Percentiles rank a stretch among this genome's conserved stretches.
These are phyloP conservation scores for Cercophora scortea DNA, from an alignment of 495 filamentous ascomycete species.

Conservation along the genomic window DNA sequence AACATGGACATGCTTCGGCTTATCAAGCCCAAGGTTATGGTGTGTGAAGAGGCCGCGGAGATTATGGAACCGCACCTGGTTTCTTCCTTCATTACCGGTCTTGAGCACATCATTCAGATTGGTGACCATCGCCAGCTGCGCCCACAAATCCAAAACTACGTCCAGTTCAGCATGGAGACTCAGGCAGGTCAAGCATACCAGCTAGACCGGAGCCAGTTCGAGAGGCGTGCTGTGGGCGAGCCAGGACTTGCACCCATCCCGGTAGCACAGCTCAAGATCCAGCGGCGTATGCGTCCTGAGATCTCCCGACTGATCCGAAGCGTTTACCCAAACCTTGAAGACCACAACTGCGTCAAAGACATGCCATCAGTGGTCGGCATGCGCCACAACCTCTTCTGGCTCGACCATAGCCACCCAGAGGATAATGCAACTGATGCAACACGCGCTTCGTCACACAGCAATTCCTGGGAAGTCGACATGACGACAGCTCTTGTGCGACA, in stretches of 20 bases:
- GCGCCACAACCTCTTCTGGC: conserved; percentile 59
- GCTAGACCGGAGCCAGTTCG: conserved; percentile 49
- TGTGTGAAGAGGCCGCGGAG: conserved; percentile 75
- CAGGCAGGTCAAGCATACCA: conserved; percentile 45
- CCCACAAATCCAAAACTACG: conserved; percentile 36
- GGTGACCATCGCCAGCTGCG: conserved; percentile 71
- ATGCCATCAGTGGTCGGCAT: conserved; percentile 61
- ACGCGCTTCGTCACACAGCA: conserved; percentile 52
- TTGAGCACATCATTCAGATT: conserved; percentile 70
- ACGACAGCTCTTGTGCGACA: conserved; percentile 58
- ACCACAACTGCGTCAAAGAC: background rate
- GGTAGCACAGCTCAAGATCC: conserved; percentile 44
- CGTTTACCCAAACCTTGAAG: conserved; percentile 57
- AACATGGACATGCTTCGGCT: conserved; percentile 54
- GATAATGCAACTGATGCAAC: conserved; percentile 20
- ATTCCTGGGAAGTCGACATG: conserved; percentile 63
- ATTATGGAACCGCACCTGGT: conserved; percentile 67
- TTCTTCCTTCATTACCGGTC: conserved; percentile 56
- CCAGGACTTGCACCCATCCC: conserved; percentile 22
- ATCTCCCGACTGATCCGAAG: conserved; percentile 53
- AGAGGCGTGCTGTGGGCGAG: conserved; percentile 41
- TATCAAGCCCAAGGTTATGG: conserved; percentile 56
- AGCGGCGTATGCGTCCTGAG: conserved; percentile 71
- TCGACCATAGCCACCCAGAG: conserved; percentile 58
- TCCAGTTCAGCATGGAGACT: conserved; percentile 18